Conservation (phyloP, 768 basidiomycete genomes). For the Russula virescens region DNA sequence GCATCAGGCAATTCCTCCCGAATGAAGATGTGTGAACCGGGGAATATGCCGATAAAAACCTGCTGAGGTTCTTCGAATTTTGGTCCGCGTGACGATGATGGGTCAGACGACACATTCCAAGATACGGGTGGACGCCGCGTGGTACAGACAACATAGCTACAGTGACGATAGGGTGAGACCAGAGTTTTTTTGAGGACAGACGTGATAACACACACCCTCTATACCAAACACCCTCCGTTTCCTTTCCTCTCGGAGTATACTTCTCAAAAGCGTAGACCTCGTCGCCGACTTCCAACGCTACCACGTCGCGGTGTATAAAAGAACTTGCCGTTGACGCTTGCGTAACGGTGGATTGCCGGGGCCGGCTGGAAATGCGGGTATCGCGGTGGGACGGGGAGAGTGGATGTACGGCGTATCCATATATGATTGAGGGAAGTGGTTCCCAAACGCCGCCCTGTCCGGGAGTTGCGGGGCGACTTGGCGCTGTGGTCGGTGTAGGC, state of each 20-base stretch:
- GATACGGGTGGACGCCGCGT: conserved; percentile 66
- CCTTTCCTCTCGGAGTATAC: conserved; percentile 67
- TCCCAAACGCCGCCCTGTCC: conserved; percentile 50
- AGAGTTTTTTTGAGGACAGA: conserved; percentile 8
- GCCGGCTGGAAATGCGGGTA: conserved; percentile 55
- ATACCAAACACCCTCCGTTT: conserved; percentile 83
- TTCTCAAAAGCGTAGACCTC: conserved; percentile 97
- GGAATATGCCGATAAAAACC: conserved; percentile 93
- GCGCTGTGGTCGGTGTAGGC: conserved; percentile 7
- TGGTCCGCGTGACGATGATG: conserved; percentile 46
- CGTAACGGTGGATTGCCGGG: conserved; percentile 56
- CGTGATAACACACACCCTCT: conserved; percentile 58
- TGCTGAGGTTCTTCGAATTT: conserved; percentile 76
- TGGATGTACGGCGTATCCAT: conserved; percentile 87
- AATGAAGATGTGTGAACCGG: conserved; percentile 79
- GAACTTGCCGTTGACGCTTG: conserved; percentile 57
- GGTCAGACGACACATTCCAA: conserved; percentile 56
- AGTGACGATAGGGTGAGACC: conserved; percentile 11
- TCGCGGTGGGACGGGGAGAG: conserved; percentile 71
- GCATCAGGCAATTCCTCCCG: conserved; percentile 86
- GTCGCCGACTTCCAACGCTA: conserved; percentile 88
- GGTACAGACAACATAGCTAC: conserved; percentile 84
- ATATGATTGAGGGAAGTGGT: conserved; percentile 69
- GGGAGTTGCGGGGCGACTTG: conserved; percentile 21
- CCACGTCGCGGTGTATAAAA: conserved; percentile 64